Base-by-base conservation (phyloP, 768 basidiomycete genomes). In the Lactarius hengduanensis region DNA sequence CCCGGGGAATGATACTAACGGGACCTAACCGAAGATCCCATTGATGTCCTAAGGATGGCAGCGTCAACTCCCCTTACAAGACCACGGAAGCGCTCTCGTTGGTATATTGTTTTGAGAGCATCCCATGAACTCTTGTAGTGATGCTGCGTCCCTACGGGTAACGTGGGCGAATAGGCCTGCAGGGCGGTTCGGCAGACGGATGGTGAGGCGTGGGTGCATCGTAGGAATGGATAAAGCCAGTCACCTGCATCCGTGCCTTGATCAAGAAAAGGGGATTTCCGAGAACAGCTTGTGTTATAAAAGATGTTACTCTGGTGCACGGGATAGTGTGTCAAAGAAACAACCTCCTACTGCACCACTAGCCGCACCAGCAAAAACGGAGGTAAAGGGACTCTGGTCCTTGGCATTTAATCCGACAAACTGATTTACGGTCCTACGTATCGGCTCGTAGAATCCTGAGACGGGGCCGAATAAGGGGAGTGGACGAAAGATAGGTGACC, bases 211-310 rank as follows among this genome's bases (percentile, higher is more conserved):
- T 41, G 59, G 57, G 47, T n/a, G 50, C 45, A 16, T 53, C 26
- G 30, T 34, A 61, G 55, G 32, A 62, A 57, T 36, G 59, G 1
- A 9, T 28, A 56, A 20, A 53, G 76, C 56, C 15, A 54, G 77
- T 58, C 20, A 89, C 90, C 83, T 99, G 97, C 91, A 99, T 98
- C 55, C 97, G 86, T 6, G 97, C 97, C 79, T 99, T 99, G 74
- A 99, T 87, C 64, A 99, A 80, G 78, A 97, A 99, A 15, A 97
- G 78, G 0, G 95, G 95, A 75, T 93, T 96, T 50, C 94, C 95
- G 53, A 95, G 77, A 59, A 83, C 81, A 0, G 91, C 91, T 91
- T 65, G 47, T 5, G 47, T 41, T 7, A 41, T 41, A 22, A 58
- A 18, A 45, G 7, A 47, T 13, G 63, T 53, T 45, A 63, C 50